Evolutionary conservation across 140 eudicot genomes (phyloP).

Genomic region (Anethum foeniculum): DNA sequence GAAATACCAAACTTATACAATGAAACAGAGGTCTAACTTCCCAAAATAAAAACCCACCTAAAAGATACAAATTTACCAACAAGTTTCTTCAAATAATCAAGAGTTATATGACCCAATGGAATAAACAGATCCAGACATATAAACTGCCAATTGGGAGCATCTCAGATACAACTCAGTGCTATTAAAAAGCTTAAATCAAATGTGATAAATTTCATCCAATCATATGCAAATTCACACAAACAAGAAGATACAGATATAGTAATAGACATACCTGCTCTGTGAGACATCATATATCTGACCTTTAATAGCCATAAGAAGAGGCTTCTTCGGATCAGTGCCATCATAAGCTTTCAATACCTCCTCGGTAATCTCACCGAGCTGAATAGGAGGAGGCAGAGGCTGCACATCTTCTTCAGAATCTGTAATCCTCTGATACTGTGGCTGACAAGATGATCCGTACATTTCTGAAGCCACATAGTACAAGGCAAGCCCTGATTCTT

Average conservation of each 20-base stretch:
- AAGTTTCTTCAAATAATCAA: not conserved
- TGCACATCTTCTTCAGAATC: conserved; percentile 40
- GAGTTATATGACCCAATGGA: not conserved
- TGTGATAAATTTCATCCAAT: not conserved
- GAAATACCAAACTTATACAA: not conserved
- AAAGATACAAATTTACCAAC: not conserved
- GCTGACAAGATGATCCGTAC: conserved; percentile 42
- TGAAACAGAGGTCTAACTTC: not conserved
- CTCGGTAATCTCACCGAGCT: conserved; percentile 75
- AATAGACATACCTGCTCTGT: conserved; percentile 60
- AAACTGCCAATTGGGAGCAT: not conserved
- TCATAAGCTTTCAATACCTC: conserved; percentile 64
- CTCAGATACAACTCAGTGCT: not conserved
- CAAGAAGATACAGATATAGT: no score
- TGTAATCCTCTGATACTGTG: conserved; percentile 27
- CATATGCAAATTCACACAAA: not conserved
- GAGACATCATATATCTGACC: conserved; percentile 93
- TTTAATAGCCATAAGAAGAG: conserved; percentile 92
- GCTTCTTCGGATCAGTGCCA: conserved; percentile 73
- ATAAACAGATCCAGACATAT: not conserved
- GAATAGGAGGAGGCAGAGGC: conserved; percentile 97
- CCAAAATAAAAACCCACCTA: not conserved
- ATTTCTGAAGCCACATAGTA: conserved; percentile 45
- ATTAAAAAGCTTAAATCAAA: not conserved
- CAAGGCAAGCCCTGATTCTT: conserved; percentile 63